Percentiles rank a stretch among this genome's conserved stretches.
phyloP scores from a whole-genome alignment of 805 yeast species.

The Yamadazyma paraphyllophila region DNA sequence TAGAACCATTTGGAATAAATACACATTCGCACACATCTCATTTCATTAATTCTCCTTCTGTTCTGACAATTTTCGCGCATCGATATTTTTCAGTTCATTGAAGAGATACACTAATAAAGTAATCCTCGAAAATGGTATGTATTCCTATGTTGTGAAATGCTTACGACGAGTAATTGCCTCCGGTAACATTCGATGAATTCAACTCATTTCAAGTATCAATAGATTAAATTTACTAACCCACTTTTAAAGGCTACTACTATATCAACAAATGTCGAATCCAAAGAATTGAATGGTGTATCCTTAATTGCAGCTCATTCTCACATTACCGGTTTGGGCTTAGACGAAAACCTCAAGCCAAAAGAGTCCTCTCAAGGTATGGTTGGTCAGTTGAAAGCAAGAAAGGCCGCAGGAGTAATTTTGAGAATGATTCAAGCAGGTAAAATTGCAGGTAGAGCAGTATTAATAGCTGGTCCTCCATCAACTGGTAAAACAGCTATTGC shows the following conservation, averaged over 20 bases:
- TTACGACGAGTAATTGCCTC: background rate
- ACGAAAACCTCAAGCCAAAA: constrained; percentile 82
- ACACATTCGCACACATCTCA: background rate
- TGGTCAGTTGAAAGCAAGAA: constrained; percentile 92
- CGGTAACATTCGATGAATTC: no score
- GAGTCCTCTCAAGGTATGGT: constrained; percentile 90
- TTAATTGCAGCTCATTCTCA: constrained; percentile 98
- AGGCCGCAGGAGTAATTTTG: constrained; percentile 91
- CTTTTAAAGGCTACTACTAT: constrained; percentile 23
- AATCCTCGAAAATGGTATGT: constrained; percentile 3
- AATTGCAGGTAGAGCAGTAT: constrained; percentile 94
- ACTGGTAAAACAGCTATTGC: constrained; percentile 99
- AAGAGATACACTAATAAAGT: background rate
- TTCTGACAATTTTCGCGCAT: background rate
- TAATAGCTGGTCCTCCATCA: constrained; percentile 97
- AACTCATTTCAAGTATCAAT: background rate
- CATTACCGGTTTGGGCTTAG: constrained; percentile 94
- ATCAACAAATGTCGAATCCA: constrained; percentile 30
- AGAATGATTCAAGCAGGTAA: constrained; percentile 92
- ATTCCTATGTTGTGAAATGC: background rate
- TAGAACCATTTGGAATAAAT: constrained; percentile 6
- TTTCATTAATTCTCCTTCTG: no score
- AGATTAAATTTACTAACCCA: constrained; percentile 4
- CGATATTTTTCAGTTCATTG: constrained; percentile 3
- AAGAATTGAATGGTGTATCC: constrained; percentile 50